Conservation (phyloP, 352 stramenopile genomes). For the Peronospora tabacina region DNA sequence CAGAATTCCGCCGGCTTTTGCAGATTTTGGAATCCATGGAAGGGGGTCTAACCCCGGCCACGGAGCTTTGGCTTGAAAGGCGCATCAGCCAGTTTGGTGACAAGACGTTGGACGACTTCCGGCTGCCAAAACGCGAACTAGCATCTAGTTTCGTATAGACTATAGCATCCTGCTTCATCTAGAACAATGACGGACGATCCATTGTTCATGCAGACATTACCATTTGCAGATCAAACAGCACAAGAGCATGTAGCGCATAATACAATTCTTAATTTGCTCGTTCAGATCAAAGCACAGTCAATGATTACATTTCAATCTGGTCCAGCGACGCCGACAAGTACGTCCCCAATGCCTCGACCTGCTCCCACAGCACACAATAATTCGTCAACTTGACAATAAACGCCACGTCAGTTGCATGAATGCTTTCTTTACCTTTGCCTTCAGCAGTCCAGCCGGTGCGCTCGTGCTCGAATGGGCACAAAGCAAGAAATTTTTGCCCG, state of each 20-base stretch:
- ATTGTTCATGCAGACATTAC: conserved; percentile 9
- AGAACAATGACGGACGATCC: conserved; percentile 5
- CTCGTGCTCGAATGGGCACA: conserved; percentile 64
- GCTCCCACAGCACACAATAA: neutral
- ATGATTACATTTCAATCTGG: conserved; percentile 56
- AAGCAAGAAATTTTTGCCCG: conserved; percentile 64
- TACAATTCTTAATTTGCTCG: conserved; percentile 4
- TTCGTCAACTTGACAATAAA: conserved; percentile 2
- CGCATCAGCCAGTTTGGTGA: conserved; percentile 38
- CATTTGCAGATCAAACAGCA: neutral
- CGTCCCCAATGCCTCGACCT: conserved; percentile 55
- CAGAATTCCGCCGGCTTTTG: conserved; percentile 61
- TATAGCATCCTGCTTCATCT: conserved; percentile 4
- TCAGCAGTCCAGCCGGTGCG: conserved; percentile 53
- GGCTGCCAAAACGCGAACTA: conserved; percentile 20
- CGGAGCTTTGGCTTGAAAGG: conserved; percentile 66
- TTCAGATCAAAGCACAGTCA: neutral
- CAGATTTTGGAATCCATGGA: conserved; percentile 77
- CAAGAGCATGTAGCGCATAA: conserved; percentile 5
- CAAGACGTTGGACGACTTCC: conserved; percentile 59
- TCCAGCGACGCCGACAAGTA: conserved; percentile 61
- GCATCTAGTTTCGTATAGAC: conserved; percentile 23
- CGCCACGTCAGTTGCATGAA: conserved; percentile 1
- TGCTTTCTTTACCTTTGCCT: conserved; percentile 44
- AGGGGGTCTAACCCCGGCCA: conserved; percentile 49